Conservation (phyloP, 306 rosid species). For the Fragaria iinumae region DNA sequence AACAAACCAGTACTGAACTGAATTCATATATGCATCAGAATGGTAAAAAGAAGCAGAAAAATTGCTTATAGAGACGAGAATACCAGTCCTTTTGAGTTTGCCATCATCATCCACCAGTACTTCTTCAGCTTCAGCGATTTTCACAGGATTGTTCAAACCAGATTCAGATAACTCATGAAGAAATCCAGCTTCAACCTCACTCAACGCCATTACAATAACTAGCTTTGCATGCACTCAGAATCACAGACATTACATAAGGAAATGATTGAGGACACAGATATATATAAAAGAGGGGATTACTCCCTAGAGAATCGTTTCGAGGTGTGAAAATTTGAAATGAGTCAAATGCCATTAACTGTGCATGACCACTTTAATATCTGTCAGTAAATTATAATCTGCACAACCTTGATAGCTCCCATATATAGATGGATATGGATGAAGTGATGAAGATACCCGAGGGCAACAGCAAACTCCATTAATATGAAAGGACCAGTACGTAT, state of each 20-base stretch:
- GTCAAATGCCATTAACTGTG: not conserved
- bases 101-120: constrained; percentile 28
- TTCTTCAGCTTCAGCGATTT: not conserved
- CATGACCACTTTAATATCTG: not conserved
- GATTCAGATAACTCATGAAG: constrained; percentile 12
- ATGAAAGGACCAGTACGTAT: not conserved
- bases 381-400: not conserved
- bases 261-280: not conserved
- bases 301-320: not conserved
- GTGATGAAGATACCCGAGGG: not conserved
- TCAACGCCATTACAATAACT: not conserved
- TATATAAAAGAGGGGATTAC: no score
- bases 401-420: not conserved
- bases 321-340: not conserved
- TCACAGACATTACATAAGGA: not conserved
- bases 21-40: no score
- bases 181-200: not conserved
- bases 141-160: not conserved
- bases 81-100: constrained; percentile 30
- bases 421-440: no score
- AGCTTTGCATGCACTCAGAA: not conserved
- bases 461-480: not conserved
- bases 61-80: no score
- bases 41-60: no score
- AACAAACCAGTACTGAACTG: no score